Evolutionary conservation across 1,139 yeast genomes (phyloP).

Genomic region (Candida tropicalis): DNA sequence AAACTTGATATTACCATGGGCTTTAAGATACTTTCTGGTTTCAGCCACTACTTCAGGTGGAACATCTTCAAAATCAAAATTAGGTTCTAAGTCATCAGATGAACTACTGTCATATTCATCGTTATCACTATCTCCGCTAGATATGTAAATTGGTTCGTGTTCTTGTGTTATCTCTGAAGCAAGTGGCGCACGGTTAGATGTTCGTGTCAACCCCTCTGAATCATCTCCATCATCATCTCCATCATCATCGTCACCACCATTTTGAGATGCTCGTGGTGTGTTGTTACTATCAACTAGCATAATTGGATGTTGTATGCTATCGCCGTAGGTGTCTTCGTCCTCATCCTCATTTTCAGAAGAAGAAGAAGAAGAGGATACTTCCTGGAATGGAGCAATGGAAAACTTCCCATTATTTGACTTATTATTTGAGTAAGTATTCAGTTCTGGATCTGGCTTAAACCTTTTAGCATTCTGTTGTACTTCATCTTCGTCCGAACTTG

Average conservation of each 20-base stretch:
- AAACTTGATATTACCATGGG: constrained; percentile 61
- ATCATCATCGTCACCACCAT: constrained; percentile 4
- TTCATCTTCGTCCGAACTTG: constrained; percentile 20
- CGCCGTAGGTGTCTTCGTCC: constrained; percentile 1
- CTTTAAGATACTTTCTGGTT: constrained; percentile 61
- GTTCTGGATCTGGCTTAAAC: constrained; percentile 14
- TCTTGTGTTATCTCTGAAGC: neutral
- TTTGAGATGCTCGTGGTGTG: neutral
- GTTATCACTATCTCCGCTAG: neutral
- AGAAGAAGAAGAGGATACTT: constrained; percentile 13
- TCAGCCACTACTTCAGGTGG: constrained; percentile 27
- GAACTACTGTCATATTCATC: constrained; percentile 7
- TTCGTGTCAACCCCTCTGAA: constrained; percentile 7
- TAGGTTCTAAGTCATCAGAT: constrained; percentile 16
- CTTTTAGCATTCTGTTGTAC: constrained; percentile 11
- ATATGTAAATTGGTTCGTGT: neutral
- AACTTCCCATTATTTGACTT: constrained; percentile 4
- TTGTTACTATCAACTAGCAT: constrained; percentile 4
- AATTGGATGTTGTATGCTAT: neutral
- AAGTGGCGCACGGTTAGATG: constrained; percentile 10
- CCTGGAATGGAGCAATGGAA: constrained; percentile 12
- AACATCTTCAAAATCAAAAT: constrained; percentile 14
- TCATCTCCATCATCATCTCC: constrained; percentile 6
- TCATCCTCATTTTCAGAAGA: neutral
- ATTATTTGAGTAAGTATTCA: neutral